Base-by-base conservation (phyloP, 192 early-diverging fungal species). In the Rhizophagus sp. region DNA sequence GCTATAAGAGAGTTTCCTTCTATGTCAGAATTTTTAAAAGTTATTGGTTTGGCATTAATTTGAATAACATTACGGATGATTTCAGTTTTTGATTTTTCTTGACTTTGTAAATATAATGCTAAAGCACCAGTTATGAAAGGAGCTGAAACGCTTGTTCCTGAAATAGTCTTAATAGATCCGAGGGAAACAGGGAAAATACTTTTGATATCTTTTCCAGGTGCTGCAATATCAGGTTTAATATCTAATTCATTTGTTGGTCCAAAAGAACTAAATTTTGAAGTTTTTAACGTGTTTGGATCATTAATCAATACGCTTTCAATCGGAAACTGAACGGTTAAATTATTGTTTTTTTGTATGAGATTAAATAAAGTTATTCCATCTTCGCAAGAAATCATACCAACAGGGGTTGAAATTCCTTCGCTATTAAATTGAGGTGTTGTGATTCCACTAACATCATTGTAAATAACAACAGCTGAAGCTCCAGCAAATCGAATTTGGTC, bases 131-230 rank as follows among this genome's bases (percentile, higher is more conserved):
- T 83, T 1, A 83, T 24, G 52, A 85, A 93, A 0, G 93, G 91
- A 25, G 93, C 85, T 7, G 93, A 88, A 89, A 93, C 91, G 10
- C 90, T 91, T 3, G 92, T 93, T 15, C 92, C 92, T 1, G 89
- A 92, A 3, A 89, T 62, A 4, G 81, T 34, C 72, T 82, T 2
- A 44, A 41, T 22, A 17, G 19, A 57, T 44, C 30, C 22, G 22
- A 70, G 19, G 1, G 12, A 70, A 7, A 70, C 34, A 11, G 12
- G 30, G 13, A 41, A 36, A n/a, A 41, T 73, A 80, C 39, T 84
- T 83, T 5, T 62, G 33, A 9, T 83, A 78, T 27, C 50, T 64
- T 63, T 74, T 80, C 4, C 50, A 19, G 50, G 50, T 17, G 50
- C 50, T 19, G 50, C 50, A 57, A 57, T 57, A 57, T 57, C 50